Evolutionary conservation across 768 basidiomycete species (phyloP).

Genomic region (Solioccasus polychromus): DNA sequence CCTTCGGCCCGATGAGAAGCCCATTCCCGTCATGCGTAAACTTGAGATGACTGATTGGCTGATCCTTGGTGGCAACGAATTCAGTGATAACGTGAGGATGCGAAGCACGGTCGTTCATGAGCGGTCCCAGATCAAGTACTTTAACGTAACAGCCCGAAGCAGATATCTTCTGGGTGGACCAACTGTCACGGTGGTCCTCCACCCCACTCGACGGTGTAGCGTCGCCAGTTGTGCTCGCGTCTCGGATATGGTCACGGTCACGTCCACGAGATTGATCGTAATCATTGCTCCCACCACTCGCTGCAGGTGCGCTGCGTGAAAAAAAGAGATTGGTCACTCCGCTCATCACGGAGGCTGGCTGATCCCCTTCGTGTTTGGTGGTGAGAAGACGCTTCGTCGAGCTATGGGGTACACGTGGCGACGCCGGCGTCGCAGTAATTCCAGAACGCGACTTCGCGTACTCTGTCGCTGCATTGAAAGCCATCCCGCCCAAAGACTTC

Average conservation of each 20-base stretch:
- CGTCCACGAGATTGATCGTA: constrained; percentile 5
- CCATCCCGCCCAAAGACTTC: constrained; percentile 60
- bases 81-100: constrained; percentile 40
- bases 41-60: constrained; percentile 43
- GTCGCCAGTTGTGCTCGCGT: constrained; percentile 6
- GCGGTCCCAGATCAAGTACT: constrained; percentile 51
- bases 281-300: constrained; percentile 20
- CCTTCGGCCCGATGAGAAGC: constrained; percentile 47
- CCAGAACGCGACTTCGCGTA: constrained; percentile 37
- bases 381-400: constrained; percentile 17
- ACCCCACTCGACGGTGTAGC: constrained; percentile 11
- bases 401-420: constrained; percentile 2
- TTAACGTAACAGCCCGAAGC: constrained; percentile 47
- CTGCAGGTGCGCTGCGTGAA: constrained; percentile 62
- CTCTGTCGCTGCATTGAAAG: constrained; percentile 45
- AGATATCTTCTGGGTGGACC: constrained; percentile 3
- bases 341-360: constrained; percentile 21
- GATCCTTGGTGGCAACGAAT: constrained; percentile 47
- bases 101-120: constrained; percentile 22
- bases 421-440: constrained; percentile 3
- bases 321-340: constrained; percentile 43
- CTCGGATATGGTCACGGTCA: constrained; percentile 15
- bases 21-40: constrained; percentile 56
- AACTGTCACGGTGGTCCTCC: constrained; percentile 10
- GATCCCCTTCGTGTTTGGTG: constrained; percentile 22